Evolutionary conservation across 2,329 filamentous ascomycete genomes (phyloP), one percentile per base, ranked within the genome.

Genomic region (Ceratocystis variospora): DNA sequence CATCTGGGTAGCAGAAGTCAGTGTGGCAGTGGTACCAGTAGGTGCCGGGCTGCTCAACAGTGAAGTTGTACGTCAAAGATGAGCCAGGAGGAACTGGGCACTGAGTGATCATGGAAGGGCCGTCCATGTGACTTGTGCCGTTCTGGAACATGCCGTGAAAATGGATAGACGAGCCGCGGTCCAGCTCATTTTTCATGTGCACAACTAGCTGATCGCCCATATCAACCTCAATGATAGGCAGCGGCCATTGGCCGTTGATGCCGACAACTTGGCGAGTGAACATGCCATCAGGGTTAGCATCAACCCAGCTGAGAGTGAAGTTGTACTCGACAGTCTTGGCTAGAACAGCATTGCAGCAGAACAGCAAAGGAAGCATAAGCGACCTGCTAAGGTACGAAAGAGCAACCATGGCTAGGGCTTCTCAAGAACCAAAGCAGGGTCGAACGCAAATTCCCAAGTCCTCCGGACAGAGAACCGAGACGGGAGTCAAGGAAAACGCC

Each of bases 181-280:
- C 79, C 1, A 83, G 74, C 48, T 74, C 71, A 70, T 83, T 83
- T 65, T 76, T 70, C 68, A 82, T 73, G 69, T 79, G 79, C 55
- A 83, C 74, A 10, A 80, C 72, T 46, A 82, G 69, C 17, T 74
- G 76, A 68, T 85, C 83, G 63, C 82, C 83, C 68, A 79, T 77
- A 64, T 77, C 78, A 6, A 80, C 83, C 65, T 80, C 77, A 57
- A 86, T 81, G 12, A 77, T 72, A 0, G 87, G 87, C 31, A 84
- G 79, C 2, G 86, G 86, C 83, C 86, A 87, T 72, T 82, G 73
- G 12, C 79, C 79, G 71, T 89, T 89, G 72, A 89, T 83, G 10
- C 83, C 84, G 71, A 88, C 84, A 1, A 82, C 79, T 37, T 82
- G 79, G 57, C 86, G 79, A 7, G 77, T 73, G 37, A 78, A 77